Evolutionary conservation across 2,329 filamentous ascomycete species (phyloP).

Genomic region (Elsinoe batatas): DNA sequence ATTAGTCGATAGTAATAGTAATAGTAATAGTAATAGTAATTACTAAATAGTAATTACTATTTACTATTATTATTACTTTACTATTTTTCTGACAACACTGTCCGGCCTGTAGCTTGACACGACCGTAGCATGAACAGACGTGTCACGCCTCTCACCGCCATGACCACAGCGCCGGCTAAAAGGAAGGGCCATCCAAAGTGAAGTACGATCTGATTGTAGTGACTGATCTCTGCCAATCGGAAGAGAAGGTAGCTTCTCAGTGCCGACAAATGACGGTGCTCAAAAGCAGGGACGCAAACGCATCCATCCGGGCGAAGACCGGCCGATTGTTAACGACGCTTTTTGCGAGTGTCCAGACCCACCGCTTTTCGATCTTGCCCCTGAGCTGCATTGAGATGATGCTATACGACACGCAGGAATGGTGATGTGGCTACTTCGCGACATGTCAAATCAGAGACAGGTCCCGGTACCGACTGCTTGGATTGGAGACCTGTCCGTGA

Average conservation of each 20-base stretch:
- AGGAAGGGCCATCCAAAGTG: too few species aligned
- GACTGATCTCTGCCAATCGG: neutral
- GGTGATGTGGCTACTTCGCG: neutral
- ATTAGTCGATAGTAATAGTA: too few species aligned
- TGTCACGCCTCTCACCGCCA: too few species aligned
- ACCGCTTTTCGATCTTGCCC: neutral
- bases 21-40: too few species aligned
- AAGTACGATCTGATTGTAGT: neutral
- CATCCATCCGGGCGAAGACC: slow-evolving; percentile 2
- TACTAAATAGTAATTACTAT: too few species aligned
- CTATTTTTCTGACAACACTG: too few species aligned
- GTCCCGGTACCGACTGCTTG: neutral
- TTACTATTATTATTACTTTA: too few species aligned
- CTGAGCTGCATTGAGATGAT: neutral
- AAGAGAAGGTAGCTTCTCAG: neutral
- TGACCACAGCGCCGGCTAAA: neutral
- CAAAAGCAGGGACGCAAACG: neutral
- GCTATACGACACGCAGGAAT: neutral
- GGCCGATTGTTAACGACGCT: slow-evolving; percentile 2
- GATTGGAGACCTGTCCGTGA: neutral
- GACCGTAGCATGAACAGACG: too few species aligned
- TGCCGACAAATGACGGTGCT: neutral
- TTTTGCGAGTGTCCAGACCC: neutral
- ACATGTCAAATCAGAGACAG: neutral
- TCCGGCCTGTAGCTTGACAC: neutral